Evolutionary conservation across 2,329 filamentous ascomycete species (phyloP).

Genomic region (Emydomyces testavorans): DNA sequence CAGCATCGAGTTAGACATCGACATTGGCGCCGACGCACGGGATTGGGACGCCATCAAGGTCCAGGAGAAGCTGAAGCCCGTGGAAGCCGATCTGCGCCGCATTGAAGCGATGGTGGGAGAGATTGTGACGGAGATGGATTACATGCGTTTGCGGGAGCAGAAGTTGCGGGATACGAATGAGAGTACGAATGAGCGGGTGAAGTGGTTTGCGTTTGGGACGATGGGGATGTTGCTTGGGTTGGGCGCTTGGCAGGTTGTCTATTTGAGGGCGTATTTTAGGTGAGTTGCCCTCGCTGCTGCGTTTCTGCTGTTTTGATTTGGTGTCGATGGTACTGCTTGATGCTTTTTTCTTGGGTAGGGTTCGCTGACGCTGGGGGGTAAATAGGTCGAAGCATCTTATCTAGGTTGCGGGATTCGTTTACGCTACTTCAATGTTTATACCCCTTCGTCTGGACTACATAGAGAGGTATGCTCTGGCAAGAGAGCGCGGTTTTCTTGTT

Average conservation of each 20-base stretch:
- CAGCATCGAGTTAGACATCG: slow-evolving; percentile 81
- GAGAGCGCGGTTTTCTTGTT: slow-evolving; percentile 2
- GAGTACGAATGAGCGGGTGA: slow-evolving; percentile 97
- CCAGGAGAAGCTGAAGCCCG: slow-evolving; percentile 92
- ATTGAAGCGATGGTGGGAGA: slow-evolving; percentile 85
- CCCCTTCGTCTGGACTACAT: slow-evolving; percentile 1
- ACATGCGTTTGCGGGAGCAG: slow-evolving; percentile 79
- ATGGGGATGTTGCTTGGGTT: slow-evolving; percentile 82
- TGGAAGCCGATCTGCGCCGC: slow-evolving; percentile 85
- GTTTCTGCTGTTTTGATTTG: slow-evolving; percentile 8
- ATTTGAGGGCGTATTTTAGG: slow-evolving; percentile 94
- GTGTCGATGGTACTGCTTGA: not conserved
- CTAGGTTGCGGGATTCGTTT: slow-evolving; percentile 27
- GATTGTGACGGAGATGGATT: slow-evolving; percentile 91
- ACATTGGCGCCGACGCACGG: slow-evolving; percentile 92
- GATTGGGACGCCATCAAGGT: slow-evolving; percentile 97
- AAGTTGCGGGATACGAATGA: slow-evolving; percentile 97
- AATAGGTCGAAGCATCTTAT: slow-evolving; percentile 58
- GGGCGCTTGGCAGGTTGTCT: slow-evolving; percentile 95
- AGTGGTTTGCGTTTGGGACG: slow-evolving; percentile 93
- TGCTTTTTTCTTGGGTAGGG: slow-evolving; percentile 1
- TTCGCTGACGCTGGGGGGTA: not conserved
- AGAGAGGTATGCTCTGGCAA: slow-evolving; percentile 1
- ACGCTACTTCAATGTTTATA: slow-evolving; percentile 5
- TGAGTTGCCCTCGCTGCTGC: slow-evolving; percentile 36